Evolutionary conservation across 139 green algal genomes (phyloP), one percentile per base, ranked within the genome.

Genomic region (Medakamo hakoo): DNA sequence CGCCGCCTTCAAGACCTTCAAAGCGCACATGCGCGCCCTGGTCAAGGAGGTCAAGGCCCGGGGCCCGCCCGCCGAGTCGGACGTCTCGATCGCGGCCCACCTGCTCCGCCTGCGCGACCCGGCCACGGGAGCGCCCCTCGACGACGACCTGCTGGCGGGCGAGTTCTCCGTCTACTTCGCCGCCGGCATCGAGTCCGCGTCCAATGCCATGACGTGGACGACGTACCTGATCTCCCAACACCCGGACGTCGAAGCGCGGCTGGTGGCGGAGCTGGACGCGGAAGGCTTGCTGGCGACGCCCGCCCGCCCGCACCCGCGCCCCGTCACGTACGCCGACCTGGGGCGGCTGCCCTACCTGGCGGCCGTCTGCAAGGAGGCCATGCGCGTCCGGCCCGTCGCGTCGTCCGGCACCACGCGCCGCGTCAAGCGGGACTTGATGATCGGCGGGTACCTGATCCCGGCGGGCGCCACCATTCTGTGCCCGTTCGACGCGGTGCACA

Each of bases 31-130:
- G 58, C 19, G 23, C 22, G 29, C 55, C 9, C 30, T 76, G 62
- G 49, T 76, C 56, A 14, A 30, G 5, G 58, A 67, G 52, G 49
- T 74, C 18, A 55, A 65, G 27, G 24, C 27, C 16, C 59, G 65
- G 14, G 65, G 65, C 2, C 48, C 49, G 56, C 32, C 59, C 26
- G 22, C 52, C 14, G 59, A 65, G 0, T 30, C 40, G 2, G 59
- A 69, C 20, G 26, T 49, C 26, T 64, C 64, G 55, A 66, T 74
- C 25, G 69, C 69, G 0, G 64, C 69, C 27, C 64, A 74, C 40
- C 69, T 74, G n/a, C 63, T 74, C 5, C 49, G 60, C 49, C 62
- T 73, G 2, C 49, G 31, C 18, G 68, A 73, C 30, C 62, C 68
- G 16, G 19, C 57, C 67, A 68, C 67, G 40, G 67, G 62, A 9